Evolutionary conservation across 2,329 filamentous ascomycete genomes (phyloP), one percentile per base, ranked within the genome.

Genomic region (Biscogniauxia sp.): DNA sequence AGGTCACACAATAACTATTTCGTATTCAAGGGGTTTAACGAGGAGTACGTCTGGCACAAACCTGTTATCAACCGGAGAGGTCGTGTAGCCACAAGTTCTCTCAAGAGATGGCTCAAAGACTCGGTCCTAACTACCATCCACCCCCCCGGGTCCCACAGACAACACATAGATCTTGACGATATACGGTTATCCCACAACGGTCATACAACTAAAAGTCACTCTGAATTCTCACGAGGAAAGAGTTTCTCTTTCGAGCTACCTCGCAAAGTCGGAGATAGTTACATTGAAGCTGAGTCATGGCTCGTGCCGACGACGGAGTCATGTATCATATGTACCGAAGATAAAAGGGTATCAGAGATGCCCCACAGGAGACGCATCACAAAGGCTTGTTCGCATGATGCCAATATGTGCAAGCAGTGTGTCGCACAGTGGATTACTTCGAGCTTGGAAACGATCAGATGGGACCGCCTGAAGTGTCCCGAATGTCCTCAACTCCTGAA

Each of bases 381-480:
- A 3, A 23, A 52, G 0, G 52, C 60, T 11, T 77, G 75, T 61
- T 56, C 64, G 15, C 72, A 77, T 58, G 56, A 61, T 28, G 59
- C 70, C 4, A 65, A 59, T 0, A 66, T 69, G 1, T 77, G 76
- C 66, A 74, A 71, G 41, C 68, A 67, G 3, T 78, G 76, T 20
- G 60, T 76, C 20, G 62, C 64, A 17, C 64, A 70, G 32, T 77
- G 76, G 75, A 72, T 77, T 25, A 51, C 63, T 19, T 69, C 71
- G 2, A 71, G 72, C 53, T 63, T 76, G 57, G 69, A 73, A 5
- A 62, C 60, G 1, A 55, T 67, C 11, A 59, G 64, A 0, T 77
- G 74, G 74, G 69, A 75, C 59, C 70, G 68, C 26, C 59, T 77
- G 2, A 71, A 66, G 50, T 78, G 76, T 50, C 74, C 75, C 1